Conservation (phyloP, 306 rosid genomes). For the Quercus wislizeni region DNA sequence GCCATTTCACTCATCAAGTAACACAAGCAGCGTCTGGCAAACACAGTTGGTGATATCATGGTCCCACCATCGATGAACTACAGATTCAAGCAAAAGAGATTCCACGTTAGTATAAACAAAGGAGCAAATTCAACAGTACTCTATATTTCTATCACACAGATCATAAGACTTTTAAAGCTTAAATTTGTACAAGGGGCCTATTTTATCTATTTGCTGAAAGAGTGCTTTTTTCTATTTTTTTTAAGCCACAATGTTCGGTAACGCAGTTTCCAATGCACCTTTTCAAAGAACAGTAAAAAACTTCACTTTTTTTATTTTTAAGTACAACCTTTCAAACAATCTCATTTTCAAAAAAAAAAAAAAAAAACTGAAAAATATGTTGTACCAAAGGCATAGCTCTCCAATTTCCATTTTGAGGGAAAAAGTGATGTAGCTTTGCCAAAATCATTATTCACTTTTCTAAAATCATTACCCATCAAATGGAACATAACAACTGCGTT, state of each 20-base stretch:
- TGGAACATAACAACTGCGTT: background rate
- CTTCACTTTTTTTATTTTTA: no score
- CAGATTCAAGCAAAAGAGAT: constrained; percentile 18
- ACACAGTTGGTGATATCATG: constrained; percentile 87
- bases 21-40: constrained; percentile 89
- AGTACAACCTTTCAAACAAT: no score
- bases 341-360: no score
- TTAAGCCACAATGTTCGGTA: no score
- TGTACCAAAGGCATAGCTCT: no score
- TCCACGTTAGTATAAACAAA: background rate
- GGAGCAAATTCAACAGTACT: background rate
- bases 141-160: background rate
- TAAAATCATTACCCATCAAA: background rate
- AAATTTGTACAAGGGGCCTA: background rate
- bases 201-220: background rate
- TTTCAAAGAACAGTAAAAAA: no score
- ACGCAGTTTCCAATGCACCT: no score
- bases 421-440: background rate
- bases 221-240: no score
- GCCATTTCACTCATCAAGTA: constrained; percentile 87
- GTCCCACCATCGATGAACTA: constrained; percentile 94
- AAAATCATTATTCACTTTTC: background rate
- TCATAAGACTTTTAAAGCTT: background rate
- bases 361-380: no score
- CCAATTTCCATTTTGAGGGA: background rate